Evolutionary conservation across 2,329 filamentous ascomycete species (phyloP).

Genomic region (Lachnellula hyalina): DNA sequence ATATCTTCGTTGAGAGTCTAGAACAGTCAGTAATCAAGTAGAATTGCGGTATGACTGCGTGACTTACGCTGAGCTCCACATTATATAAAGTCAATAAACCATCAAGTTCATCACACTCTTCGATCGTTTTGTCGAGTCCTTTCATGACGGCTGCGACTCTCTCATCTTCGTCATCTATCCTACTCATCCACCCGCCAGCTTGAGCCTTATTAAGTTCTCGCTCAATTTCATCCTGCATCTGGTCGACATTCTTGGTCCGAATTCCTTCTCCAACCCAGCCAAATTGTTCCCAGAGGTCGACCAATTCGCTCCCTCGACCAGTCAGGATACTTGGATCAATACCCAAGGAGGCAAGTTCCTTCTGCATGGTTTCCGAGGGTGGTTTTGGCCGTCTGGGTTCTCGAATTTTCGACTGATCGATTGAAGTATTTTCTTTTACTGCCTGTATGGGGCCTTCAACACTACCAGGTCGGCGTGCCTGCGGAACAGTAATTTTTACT

Average conservation of each 20-base stretch:
- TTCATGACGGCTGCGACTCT: slow-evolving; percentile 80
- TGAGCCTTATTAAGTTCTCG: slow-evolving; percentile 86
- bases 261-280: slow-evolving; percentile 80
- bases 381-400: slow-evolving; percentile 28
- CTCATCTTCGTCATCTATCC: slow-evolving; percentile 81
- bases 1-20: slow-evolving; percentile 94
- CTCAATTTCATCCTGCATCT: slow-evolving; percentile 76
- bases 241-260: slow-evolving; percentile 69
- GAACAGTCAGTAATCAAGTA: slow-evolving; percentile 15
- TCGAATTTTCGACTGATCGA: slow-evolving; percentile 26
- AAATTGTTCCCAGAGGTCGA: slow-evolving; percentile 77
- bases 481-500: slow-evolving; percentile 52
- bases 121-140: slow-evolving; percentile 83
- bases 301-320: slow-evolving; percentile 72
- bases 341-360: slow-evolving; percentile 48
- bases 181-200: slow-evolving; percentile 85
- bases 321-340: slow-evolving; percentile 74
- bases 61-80: slow-evolving; percentile 80
- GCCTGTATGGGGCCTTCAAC: slow-evolving; percentile 35
- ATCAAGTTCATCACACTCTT: slow-evolving; percentile 93
- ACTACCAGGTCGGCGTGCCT: slow-evolving; percentile 37
- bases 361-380: slow-evolving; percentile 30
- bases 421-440: slow-evolving; percentile 29
- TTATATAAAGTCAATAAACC: slow-evolving; percentile 90
- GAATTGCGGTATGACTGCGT: slow-evolving; percentile 7